phyloP scores from a whole-genome alignment of 1,139 yeast genomes.

The Saccharomyces hybrid region DNA sequence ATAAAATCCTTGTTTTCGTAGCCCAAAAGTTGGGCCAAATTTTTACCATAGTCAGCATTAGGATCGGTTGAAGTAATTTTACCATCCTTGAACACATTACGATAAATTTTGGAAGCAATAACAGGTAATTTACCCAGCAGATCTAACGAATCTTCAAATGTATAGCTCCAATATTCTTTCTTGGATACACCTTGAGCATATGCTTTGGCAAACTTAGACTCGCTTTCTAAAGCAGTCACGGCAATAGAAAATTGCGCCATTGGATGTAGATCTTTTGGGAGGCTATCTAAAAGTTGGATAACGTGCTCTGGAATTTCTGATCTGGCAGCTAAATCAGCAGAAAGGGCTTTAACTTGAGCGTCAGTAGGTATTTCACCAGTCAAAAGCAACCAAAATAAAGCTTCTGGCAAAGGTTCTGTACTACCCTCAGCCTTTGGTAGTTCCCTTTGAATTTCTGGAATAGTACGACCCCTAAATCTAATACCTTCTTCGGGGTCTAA shows the following conservation, averaged over 20 bases:
- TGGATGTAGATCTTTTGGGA: slow-evolving; percentile 54
- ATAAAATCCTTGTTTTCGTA: slow-evolving; percentile 37
- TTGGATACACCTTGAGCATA: slow-evolving; percentile 60
- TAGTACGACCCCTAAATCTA: slow-evolving; percentile 96
- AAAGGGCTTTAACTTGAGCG: slow-evolving; percentile 44
- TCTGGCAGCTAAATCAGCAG: slow-evolving; percentile 51
- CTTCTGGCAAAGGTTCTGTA: slow-evolving; percentile 63
- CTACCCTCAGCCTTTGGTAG: slow-evolving; percentile 85
- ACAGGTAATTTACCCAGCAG: slow-evolving; percentile 59
- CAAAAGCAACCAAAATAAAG: slow-evolving; percentile 53
- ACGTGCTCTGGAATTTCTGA: slow-evolving; percentile 51
- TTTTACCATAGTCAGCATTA: slow-evolving; percentile 83
- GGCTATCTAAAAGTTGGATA: slow-evolving; percentile 42
- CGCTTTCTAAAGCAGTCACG: slow-evolving; percentile 50
- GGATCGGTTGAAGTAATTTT: slow-evolving; percentile 56
- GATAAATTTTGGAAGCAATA: slow-evolving; percentile 58
- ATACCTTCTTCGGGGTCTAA: slow-evolving; percentile 97
- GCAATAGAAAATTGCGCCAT: slow-evolving; percentile 69
- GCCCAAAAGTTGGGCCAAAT: slow-evolving; percentile 79
- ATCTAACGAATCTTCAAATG: slow-evolving; percentile 57
- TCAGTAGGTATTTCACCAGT: slow-evolving; percentile 58
- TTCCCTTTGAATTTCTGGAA: slow-evolving; percentile 87
- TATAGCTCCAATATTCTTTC: slow-evolving; percentile 60
- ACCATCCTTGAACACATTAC: slow-evolving; percentile 47
- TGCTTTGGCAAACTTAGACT: slow-evolving; percentile 59